These are phyloP conservation scores for Myxozyma melibiosi DNA, from an alignment of 805 yeast genomes.

Conservation along the genomic window DNA sequence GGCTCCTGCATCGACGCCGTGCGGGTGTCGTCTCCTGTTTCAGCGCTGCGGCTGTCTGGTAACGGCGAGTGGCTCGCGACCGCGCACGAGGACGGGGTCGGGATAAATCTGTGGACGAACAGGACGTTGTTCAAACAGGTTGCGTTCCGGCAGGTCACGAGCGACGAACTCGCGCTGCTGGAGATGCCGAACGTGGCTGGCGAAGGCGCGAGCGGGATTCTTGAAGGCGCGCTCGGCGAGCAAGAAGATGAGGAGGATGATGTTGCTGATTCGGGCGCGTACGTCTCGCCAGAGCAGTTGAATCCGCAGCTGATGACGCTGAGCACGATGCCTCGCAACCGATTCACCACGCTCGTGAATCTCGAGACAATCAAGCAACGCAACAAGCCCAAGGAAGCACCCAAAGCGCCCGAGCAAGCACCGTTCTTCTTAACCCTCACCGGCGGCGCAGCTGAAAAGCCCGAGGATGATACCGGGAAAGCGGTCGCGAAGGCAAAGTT, in stretches of 20 bases:
- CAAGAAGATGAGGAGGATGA: conserved; percentile 42
- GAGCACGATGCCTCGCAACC: conserved; percentile 73
- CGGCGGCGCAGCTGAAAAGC: conserved; percentile 1
- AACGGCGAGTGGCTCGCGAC: conserved; percentile 90
- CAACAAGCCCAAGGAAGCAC: conserved; percentile 86
- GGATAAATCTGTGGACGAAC: conserved; percentile 91
- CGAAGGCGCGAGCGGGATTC: conserved; percentile 66
- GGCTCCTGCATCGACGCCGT: conserved; percentile 97
- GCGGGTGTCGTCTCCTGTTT: conserved; percentile 72
- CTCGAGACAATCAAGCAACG: conserved; percentile 81
- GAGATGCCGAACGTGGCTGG: conserved; percentile 77
- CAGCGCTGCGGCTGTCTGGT: conserved; percentile 78
- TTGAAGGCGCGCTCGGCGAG: conserved; percentile 74
- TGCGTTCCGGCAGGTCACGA: conserved; percentile 68
- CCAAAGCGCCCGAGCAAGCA: conserved; percentile 77
- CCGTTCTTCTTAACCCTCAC: conserved; percentile 76
- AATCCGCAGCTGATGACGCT: conserved; percentile 66
- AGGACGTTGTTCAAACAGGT: conserved; percentile 79
- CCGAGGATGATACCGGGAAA: conserved; percentile 37
- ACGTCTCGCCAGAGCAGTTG: conserved; percentile 59
- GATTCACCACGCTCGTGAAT: conserved; percentile 75
- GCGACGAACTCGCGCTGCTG: conserved; percentile 55
- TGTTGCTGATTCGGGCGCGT: conserved; percentile 45
- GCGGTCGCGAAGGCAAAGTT: neutral
- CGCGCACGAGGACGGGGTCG: conserved; percentile 85